phyloP scores from a whole-genome alignment of 805 yeast species.

The Teunomyces kruisii region DNA sequence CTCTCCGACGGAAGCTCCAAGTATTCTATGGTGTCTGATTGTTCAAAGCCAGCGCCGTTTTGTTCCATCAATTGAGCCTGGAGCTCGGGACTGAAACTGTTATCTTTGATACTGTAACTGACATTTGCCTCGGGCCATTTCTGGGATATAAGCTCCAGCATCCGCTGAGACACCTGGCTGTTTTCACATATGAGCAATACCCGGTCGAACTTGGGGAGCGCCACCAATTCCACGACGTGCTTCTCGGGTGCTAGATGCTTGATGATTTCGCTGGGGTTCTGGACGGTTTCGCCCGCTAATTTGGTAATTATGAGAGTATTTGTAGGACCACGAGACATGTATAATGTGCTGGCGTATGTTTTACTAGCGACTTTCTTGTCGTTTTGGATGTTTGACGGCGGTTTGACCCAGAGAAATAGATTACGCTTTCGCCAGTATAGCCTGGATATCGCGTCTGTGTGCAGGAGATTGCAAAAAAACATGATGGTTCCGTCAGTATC shows the following conservation, averaged over 20 bases:
- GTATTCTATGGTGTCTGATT: constrained; percentile 20
- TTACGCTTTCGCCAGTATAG: too few relatives aligned
- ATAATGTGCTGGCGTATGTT: too few relatives aligned
- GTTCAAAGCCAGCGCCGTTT: background rate
- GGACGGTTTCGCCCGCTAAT: constrained; percentile 18
- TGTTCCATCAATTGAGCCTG: background rate
- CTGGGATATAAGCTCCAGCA: constrained; percentile 15
- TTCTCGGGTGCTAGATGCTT: constrained; percentile 23
- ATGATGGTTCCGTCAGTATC: background rate
- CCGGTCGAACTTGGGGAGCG: constrained; percentile 33
- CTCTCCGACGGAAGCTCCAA: constrained; percentile 42
- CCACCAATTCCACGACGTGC: constrained; percentile 31
- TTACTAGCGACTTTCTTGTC: background rate
- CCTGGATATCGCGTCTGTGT: background rate
- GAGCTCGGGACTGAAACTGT: constrained; percentile 16
- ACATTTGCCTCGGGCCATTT: constrained; percentile 18
- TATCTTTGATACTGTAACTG: constrained; percentile 37
- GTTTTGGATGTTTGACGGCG: background rate
- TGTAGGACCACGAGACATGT: constrained; percentile 12
- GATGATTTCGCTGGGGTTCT: constrained; percentile 27
- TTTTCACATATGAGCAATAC: constrained; percentile 34
- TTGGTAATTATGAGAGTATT: constrained; percentile 39
- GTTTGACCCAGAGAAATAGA: background rate
- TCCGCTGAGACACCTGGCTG: constrained; percentile 18
- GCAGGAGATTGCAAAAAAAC: background rate